Percentiles rank a stretch among this genome's conserved stretches.
phyloP scores from a whole-genome alignment of 2,329 filamentous ascomycete genomes.

The Phyllosticta paracitricarpa region DNA sequence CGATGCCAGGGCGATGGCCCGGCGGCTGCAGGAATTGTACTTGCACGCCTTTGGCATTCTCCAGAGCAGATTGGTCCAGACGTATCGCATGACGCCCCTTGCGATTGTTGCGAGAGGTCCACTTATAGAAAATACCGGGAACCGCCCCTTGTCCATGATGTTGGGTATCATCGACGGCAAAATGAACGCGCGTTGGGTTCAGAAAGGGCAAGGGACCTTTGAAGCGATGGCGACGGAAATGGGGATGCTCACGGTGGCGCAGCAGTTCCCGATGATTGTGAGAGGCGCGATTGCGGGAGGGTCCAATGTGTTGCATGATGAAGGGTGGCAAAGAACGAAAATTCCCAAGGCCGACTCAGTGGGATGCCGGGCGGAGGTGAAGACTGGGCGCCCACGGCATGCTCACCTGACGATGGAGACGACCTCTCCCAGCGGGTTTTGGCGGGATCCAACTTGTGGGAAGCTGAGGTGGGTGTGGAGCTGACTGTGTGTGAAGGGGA shows the following conservation, averaged over 20 bases:
- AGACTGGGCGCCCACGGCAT: neutral
- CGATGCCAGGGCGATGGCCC: conserved; percentile 23
- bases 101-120: conserved; percentile 35
- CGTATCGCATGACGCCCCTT: conserved; percentile 33
- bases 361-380: neutral
- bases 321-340: neutral
- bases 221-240: conserved; percentile 17
- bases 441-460: neutral
- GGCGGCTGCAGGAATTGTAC: conserved; percentile 21
- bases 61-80: conserved; percentile 14
- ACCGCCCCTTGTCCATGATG: neutral
- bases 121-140: conserved; percentile 20
- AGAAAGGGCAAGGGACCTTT: conserved; percentile 38
- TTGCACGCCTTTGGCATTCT: neutral
- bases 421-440: neutral
- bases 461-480: neutral
- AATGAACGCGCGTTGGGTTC: conserved; percentile 39
- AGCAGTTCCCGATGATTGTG: conserved; percentile 19
- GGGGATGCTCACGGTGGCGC: conserved; percentile 14
- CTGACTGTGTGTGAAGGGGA: neutral
- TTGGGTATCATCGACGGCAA: conserved; percentile 13
- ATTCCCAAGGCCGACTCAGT: neutral
- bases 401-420: neutral
- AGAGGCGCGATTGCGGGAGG: conserved; percentile 21
- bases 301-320: neutral